These are phyloP conservation scores for Pneumocystis wakefieldiae DNA, from an alignment of 1,139 yeast species.

Conservation along the genomic window DNA sequence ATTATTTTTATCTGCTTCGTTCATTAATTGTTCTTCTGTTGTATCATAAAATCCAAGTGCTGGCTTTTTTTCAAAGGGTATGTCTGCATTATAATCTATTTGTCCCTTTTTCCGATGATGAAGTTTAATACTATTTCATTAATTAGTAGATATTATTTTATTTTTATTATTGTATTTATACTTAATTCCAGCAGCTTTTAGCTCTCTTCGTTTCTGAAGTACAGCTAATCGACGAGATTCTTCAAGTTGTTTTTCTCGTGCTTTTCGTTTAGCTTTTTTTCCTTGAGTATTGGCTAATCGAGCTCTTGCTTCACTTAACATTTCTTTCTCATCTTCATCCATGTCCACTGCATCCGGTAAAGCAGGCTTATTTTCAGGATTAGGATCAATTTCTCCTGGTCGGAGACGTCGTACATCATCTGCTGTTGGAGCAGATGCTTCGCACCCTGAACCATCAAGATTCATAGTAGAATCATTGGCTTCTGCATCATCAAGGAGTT, in stretches of 20 bases:
- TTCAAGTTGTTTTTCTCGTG: constrained; percentile 65
- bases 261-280: constrained; percentile 82
- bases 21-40: constrained; percentile 33
- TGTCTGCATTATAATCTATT: constrained; percentile 69
- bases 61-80: constrained; percentile 68
- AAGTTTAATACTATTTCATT: constrained; percentile 11
- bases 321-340: constrained; percentile 81
- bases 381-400: constrained; percentile 46
- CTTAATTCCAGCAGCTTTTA: constrained; percentile 72
- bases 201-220: constrained; percentile 67
- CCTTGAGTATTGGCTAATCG: constrained; percentile 88
- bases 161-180: not conserved
- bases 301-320: constrained; percentile 87
- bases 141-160: not conserved
- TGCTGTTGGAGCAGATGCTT: constrained; percentile 26
- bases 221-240: constrained; percentile 62
- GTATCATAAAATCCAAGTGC: constrained; percentile 57
- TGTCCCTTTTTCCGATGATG: constrained; percentile 38
- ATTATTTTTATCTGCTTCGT: constrained; percentile 22
- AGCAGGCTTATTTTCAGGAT: constrained; percentile 73
- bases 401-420: constrained; percentile 15
- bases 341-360: constrained; percentile 63
- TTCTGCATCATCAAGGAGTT: constrained; percentile 45
- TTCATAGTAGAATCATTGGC: constrained; percentile 28
- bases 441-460: constrained; percentile 43